Conservation (phyloP, 2,329 filamentous ascomycete genomes). For the Colletotrichum magnum region DNA sequence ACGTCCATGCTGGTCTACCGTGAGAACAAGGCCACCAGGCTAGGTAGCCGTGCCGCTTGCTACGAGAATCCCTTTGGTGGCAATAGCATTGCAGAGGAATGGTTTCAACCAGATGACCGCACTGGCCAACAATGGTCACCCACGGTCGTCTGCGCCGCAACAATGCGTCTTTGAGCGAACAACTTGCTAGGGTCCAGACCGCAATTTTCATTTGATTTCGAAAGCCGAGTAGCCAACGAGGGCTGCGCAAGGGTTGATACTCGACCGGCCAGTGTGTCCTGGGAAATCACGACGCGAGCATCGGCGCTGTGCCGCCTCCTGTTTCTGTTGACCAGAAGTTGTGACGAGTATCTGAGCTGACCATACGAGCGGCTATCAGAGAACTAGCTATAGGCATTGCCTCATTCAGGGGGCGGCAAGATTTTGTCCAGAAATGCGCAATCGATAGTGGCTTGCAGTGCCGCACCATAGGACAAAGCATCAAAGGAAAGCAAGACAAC, state of each 20-base stretch:
- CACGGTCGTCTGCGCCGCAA: conserved; percentile 13
- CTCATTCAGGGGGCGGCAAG: neutral
- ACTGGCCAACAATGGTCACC: conserved; percentile 12
- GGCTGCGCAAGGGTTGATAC: conserved; percentile 3
- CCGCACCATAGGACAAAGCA: conserved; percentile 6
- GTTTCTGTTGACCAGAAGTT: neutral
- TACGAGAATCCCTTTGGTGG: conserved; percentile 13
- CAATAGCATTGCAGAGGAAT: conserved; percentile 10
- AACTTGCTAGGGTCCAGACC: neutral
- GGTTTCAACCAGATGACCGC: conserved; percentile 22
- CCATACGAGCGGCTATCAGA: neutral
- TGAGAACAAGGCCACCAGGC: conserved; percentile 6
- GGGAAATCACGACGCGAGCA: neutral
- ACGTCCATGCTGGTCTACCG: conserved; percentile 11
- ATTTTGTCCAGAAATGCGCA: conserved; percentile 12
- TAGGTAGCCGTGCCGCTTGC: conserved; percentile 12
- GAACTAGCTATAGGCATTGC: neutral
- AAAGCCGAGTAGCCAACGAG: conserved; percentile 8
- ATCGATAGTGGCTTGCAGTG: conserved; percentile 28
- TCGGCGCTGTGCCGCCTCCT: conserved; percentile 32
- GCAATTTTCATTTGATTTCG: conserved; percentile 11
- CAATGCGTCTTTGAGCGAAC: neutral
- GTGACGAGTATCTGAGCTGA: neutral
- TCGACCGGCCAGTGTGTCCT: neutral
- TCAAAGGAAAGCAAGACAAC: neutral